Conservation (phyloP, 768 basidiomycete genomes). For the Kwoniella sp. region DNA sequence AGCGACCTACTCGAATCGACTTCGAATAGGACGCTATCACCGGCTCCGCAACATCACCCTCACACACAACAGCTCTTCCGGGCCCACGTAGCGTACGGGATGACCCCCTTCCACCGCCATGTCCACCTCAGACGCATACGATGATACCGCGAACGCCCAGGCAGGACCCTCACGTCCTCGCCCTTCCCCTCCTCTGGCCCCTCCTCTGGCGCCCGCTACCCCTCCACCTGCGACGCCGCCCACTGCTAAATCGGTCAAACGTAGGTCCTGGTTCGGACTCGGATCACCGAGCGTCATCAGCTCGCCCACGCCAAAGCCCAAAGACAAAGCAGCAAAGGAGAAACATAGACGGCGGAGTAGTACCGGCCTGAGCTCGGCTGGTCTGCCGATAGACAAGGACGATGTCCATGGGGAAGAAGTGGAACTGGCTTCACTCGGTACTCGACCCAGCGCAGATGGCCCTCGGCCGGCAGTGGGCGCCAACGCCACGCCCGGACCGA, state of each 20-base stretch:
- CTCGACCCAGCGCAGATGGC: too few species aligned
- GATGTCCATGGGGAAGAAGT: not conserved
- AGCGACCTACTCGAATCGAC: too few species aligned
- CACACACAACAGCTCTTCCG: too few species aligned
- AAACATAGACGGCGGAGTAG: constrained; percentile 7
- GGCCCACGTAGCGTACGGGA: too few species aligned
- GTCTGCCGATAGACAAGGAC: too few species aligned
- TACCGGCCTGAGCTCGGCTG: not conserved
- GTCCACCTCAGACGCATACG: too few species aligned
- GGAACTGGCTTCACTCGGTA: too few species aligned
- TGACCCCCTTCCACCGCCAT: too few species aligned
- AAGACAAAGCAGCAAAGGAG: not conserved
- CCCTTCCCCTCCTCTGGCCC: constrained; percentile 13
- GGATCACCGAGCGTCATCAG: constrained; percentile 3
- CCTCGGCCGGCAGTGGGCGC: too few species aligned
- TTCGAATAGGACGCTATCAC: too few species aligned
- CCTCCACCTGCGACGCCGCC: constrained; percentile 5
- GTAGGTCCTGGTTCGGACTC: constrained; percentile 38
- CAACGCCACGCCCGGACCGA: too few species aligned
- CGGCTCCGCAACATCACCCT: too few species aligned
- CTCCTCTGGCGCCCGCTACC: constrained; percentile 15
- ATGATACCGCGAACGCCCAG: constrained; percentile 12
- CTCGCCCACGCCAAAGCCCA: not conserved
- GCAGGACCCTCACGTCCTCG: constrained; percentile 20
- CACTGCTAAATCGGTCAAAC: constrained; percentile 10